These are phyloP conservation scores for Narthecium ossifragum DNA, from an alignment of 106 monocot genomes.

Conservation along the genomic window DNA sequence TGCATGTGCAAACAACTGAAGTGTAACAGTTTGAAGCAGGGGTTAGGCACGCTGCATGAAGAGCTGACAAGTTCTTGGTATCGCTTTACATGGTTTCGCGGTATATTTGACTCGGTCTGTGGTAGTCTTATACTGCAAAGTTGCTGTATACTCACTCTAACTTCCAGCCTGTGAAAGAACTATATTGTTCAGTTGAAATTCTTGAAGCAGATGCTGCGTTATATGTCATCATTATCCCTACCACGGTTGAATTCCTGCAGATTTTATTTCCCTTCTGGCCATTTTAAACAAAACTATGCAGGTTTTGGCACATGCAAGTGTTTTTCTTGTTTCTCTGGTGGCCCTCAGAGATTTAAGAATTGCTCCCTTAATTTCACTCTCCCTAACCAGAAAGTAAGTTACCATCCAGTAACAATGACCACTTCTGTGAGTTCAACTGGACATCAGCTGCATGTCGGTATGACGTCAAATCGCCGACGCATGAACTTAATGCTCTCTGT, in stretches of 20 bases:
- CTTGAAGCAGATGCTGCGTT: constrained; percentile 21
- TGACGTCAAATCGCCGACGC: constrained; percentile 22
- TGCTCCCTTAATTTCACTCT: constrained; percentile 9
- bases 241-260: constrained; percentile 14
- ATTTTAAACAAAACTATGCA: constrained; percentile 19
- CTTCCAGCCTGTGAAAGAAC: no score
- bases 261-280: constrained; percentile 20
- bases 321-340: constrained; percentile 9
- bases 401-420: constrained; percentile 16
- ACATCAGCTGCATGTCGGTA: constrained; percentile 28
- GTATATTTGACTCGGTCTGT: no score
- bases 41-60: no score
- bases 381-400: constrained; percentile 20
- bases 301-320: constrained; percentile 12
- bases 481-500: constrained; percentile 35
- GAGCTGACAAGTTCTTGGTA: no score
- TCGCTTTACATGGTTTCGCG: no score
- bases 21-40: no score
- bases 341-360: constrained; percentile 8
- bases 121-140: no score
- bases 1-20: no score
- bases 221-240: constrained; percentile 14
- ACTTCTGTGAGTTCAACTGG: constrained; percentile 30
- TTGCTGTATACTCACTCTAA: no score
- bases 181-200: background rate